Evolutionary conservation across 306 rosid species (phyloP).

Genomic region (Trichosanthes cucumerina): DNA sequence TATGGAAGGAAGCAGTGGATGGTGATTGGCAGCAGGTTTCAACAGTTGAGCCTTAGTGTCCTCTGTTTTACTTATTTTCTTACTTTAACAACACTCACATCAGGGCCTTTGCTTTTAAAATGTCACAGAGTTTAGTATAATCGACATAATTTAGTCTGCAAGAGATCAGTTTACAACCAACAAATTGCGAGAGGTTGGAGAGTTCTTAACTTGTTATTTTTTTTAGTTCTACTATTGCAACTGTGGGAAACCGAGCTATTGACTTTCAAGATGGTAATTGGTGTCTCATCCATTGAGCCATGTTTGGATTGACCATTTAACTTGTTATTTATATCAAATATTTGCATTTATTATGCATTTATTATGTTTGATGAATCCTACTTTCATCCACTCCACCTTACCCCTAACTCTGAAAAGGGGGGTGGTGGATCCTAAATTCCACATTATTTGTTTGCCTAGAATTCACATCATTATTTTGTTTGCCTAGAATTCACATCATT

Average conservation of each 20-base stretch:
- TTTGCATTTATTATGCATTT: neutral
- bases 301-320: too few relatives aligned
- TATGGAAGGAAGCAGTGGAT: slow-evolving; percentile 85
- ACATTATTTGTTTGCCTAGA: neutral
- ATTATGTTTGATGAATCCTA: neutral
- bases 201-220: neutral
- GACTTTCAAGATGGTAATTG: too few relatives aligned
- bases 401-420: neutral
- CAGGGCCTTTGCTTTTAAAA: neutral
- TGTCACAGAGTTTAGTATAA: neutral
- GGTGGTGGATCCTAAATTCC: neutral
- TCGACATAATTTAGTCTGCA: neutral
- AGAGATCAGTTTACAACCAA: neutral
- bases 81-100: neutral
- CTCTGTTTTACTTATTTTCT: slow-evolving; percentile 4
- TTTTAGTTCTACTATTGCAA: neutral
- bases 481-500: neutral
- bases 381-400: neutral
- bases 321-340: too few relatives aligned
- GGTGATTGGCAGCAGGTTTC: slow-evolving; percentile 88
- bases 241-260: too few relatives aligned
- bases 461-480: neutral
- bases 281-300: too few relatives aligned
- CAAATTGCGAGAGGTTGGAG: neutral
- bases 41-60: slow-evolving; percentile 50